phyloP scores from a whole-genome alignment of 306 rosid genomes.

The Elaeagnus macrophylla region DNA sequence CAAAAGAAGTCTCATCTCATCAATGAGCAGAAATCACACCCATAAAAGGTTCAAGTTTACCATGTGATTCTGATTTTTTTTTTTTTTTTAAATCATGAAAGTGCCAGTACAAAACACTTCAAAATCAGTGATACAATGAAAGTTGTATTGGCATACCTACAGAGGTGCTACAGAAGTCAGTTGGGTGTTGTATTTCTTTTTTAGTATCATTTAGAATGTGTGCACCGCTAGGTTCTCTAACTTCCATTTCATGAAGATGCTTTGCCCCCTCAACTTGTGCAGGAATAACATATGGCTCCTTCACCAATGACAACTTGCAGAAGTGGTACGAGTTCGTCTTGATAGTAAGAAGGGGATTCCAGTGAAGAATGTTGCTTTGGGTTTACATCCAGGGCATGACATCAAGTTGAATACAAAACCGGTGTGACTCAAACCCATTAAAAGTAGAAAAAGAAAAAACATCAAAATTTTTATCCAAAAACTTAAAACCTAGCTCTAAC shows the following conservation, averaged over 20 bases:
- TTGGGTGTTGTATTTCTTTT: conserved; percentile 19
- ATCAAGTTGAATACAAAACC: background rate
- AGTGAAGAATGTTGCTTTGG: conserved; percentile 18
- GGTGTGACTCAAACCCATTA: background rate
- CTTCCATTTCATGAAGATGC: conserved; percentile 19
- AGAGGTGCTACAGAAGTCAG: conserved; percentile 19
- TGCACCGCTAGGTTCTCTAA: conserved; percentile 16
- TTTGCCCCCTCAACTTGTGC: conserved; percentile 16
- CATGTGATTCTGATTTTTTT: no score
- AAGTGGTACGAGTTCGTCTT: conserved; percentile 75
- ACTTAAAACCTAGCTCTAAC: no score
- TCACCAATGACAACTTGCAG: conserved; percentile 75
- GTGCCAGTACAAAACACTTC: conserved; percentile 1
- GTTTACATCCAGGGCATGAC: no score
- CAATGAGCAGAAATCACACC: no score
- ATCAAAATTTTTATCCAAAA: background rate
- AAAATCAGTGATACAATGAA: background rate
- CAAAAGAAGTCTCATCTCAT: no score
- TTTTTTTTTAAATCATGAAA: no score
- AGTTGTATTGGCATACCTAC: conserved; percentile 39
- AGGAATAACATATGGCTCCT: conserved; percentile 32
- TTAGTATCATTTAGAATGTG: conserved; percentile 18
- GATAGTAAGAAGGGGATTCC: conserved; percentile 66
- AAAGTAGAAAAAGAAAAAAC: background rate
- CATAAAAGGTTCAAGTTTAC: no score